These are phyloP conservation scores for Lyophyllum atratum DNA, from an alignment of 768 basidiomycete genomes.

Conservation along the genomic window DNA sequence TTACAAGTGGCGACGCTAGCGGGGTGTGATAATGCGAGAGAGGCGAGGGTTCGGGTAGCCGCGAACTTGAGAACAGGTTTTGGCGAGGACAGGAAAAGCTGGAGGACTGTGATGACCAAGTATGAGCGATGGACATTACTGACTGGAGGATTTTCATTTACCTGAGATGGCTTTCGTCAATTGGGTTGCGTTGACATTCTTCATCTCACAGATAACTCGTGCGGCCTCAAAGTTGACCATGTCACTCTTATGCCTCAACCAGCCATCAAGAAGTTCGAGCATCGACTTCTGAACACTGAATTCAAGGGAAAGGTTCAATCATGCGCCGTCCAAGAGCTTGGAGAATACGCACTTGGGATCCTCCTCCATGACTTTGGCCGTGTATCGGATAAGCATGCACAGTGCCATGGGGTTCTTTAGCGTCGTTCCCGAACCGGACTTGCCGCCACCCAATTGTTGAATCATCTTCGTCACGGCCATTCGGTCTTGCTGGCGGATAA, in stretches of 20 bases:
- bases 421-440: conserved; percentile 79
- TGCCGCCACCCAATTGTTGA: conserved; percentile 91
- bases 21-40: conserved; percentile 86
- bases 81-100: conserved; percentile 93
- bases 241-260: conserved; percentile 97
- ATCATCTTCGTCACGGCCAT: conserved; percentile 99
- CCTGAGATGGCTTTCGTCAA: conserved; percentile 88
- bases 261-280: conserved; percentile 90
- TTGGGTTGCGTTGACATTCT: conserved; percentile 74
- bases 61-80: conserved; percentile 97
- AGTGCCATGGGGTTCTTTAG: conserved; percentile 96
- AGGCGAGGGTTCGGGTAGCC: conserved; percentile 91
- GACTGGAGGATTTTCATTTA: conserved; percentile 36
- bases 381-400: conserved; percentile 98
- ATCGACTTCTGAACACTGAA: conserved; percentile 87
- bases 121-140: conserved; percentile 7
- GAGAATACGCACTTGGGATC: conserved; percentile 85
- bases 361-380: conserved; percentile 98
- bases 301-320: background rate
- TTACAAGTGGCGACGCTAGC: conserved; percentile 89
- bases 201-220: conserved; percentile 96
- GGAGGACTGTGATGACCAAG: conserved; percentile 61
- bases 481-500: conserved; percentile 95
- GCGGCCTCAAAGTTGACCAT: conserved; percentile 99
- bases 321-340: background rate